Conservation (phyloP, 768 basidiomycete genomes). For the Peribolospora baueri region DNA sequence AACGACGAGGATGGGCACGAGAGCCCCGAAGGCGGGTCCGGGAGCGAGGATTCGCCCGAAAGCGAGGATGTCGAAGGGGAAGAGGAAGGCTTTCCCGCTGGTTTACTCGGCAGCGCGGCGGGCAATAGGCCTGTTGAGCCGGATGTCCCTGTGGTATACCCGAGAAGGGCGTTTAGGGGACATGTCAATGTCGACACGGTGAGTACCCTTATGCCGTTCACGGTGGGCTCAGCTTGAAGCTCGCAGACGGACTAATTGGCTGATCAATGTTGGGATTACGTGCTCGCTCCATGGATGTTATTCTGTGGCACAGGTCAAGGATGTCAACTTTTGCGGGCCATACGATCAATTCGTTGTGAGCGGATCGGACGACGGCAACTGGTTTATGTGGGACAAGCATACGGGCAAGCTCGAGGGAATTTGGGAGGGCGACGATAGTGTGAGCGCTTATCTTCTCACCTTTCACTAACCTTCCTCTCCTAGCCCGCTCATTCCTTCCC, state of each 20-base stretch:
- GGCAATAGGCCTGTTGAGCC: too few species aligned
- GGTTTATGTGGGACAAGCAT: conserved; percentile 7
- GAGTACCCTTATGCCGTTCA: too few species aligned
- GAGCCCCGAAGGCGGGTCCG: background rate
- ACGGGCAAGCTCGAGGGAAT: conserved; percentile 5
- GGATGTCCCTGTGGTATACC: too few species aligned
- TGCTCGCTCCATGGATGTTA: too few species aligned
- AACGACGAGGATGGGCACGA: background rate
- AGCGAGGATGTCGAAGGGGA: background rate
- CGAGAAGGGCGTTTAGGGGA: too few species aligned
- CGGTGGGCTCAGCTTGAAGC: too few species aligned
- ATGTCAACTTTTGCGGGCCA: conserved; percentile 11
- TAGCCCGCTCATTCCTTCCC: background rate
- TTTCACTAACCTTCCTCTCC: background rate
- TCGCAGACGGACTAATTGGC: too few species aligned
- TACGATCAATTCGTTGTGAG: conserved; percentile 3
- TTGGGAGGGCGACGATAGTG: conserved; percentile 7
- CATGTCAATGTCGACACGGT: too few species aligned
- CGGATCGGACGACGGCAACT: conserved; percentile 10
- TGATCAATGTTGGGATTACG: too few species aligned
- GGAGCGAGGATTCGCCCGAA: background rate
- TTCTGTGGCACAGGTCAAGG: conserved; percentile 11
- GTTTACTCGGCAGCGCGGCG: too few species aligned
- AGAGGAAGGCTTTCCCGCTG: background rate
- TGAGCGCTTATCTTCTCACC: background rate